Evolutionary conservation across 73 alveolate species (phyloP).

Genomic region (Vitrella brassicaformis): DNA sequence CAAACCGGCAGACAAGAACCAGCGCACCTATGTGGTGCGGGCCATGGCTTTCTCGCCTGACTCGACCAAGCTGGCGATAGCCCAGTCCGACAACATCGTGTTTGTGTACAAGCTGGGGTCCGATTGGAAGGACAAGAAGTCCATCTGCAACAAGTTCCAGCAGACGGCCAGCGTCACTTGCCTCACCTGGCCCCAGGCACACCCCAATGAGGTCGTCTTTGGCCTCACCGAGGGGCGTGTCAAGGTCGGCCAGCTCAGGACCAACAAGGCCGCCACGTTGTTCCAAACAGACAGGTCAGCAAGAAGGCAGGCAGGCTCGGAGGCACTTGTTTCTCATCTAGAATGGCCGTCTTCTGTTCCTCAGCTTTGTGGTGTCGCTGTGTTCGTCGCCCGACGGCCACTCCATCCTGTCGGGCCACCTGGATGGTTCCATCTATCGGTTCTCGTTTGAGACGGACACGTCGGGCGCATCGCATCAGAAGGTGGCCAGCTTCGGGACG

Average conservation of each 20-base stretch:
- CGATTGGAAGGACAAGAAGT: constrained; percentile 93
- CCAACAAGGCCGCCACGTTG: constrained; percentile 61
- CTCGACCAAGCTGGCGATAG: constrained; percentile 93
- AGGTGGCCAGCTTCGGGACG: constrained; percentile 68
- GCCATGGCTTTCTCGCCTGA: constrained; percentile 96
- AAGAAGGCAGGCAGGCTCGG: too few relatives aligned
- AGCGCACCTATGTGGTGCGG: constrained; percentile 85
- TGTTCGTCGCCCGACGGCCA: constrained; percentile 74
- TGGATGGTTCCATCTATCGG: constrained; percentile 90
- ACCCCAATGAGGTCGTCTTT: constrained; percentile 83
- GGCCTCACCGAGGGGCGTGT: constrained; percentile 99
- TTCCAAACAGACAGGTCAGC: constrained; percentile 14
- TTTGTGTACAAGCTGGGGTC: constrained; percentile 93
- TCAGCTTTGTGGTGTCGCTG: constrained; percentile 21
- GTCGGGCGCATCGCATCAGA: constrained; percentile 17
- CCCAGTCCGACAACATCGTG: constrained; percentile 96
- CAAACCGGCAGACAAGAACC: constrained; percentile 79
- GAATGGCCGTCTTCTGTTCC: too few relatives aligned
- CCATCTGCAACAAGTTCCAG: constrained; percentile 96
- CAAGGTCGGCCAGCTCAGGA: constrained; percentile 83
- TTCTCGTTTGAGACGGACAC: constrained; percentile 80
- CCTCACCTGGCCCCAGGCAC: constrained; percentile 89
- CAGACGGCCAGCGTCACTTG: constrained; percentile 93
- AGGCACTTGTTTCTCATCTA: too few relatives aligned
- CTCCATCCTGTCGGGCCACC: constrained; percentile 90